Percentiles rank a stretch among this genome's conserved stretches.
phyloP scores from a whole-genome alignment of 306 rosid genomes.

The Carpinus fangiana region DNA sequence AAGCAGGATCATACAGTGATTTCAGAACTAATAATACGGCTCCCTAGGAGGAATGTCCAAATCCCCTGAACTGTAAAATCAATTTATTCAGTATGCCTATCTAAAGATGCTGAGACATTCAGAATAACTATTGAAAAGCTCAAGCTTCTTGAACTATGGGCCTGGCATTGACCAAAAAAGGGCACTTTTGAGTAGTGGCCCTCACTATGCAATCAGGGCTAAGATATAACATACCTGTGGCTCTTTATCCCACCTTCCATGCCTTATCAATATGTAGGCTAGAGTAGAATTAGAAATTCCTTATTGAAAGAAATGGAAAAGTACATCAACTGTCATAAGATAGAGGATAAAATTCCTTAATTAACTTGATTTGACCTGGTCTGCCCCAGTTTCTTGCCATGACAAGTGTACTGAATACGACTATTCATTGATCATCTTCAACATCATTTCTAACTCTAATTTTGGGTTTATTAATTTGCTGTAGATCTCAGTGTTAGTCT shows the following conservation, averaged over 20 bases:
- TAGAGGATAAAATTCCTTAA: neutral
- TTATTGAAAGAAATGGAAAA: neutral
- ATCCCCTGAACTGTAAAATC: neutral
- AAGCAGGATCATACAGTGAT: neutral
- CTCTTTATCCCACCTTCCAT: neutral
- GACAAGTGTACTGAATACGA: neutral
- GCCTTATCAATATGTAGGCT: neutral
- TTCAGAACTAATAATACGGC: neutral
- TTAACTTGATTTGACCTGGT: neutral
- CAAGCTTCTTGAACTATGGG: neutral
- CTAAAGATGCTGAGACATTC: neutral
- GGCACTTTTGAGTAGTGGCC: neutral
- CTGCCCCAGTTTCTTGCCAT: neutral
- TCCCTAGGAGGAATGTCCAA: neutral
- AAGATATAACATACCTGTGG: neutral
- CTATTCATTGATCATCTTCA: neutral
- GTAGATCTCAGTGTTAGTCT: constrained; percentile 2
- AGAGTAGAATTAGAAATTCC: neutral
- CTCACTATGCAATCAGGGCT: neutral
- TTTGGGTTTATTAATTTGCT: neutral
- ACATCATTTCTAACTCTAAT: neutral
- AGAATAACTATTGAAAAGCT: neutral
- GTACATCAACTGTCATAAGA: neutral
- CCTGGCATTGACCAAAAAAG: neutral
- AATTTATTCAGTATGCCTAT: neutral